phyloP scores from a whole-genome alignment of 139 green algal species.

The Chlorella sp. region DNA sequence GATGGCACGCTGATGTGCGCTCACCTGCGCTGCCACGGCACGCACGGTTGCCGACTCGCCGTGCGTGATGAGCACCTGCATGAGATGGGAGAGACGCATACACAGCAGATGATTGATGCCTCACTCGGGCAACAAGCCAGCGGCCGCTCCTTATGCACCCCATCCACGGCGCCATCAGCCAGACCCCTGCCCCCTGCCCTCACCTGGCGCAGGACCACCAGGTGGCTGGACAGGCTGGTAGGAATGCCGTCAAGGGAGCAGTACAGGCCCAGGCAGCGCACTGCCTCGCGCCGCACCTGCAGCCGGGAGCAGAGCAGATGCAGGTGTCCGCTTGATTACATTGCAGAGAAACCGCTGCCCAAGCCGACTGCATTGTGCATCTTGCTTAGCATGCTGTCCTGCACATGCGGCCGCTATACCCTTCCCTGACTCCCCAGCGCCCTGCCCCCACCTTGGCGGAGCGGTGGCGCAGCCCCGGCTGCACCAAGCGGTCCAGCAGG shows the following conservation, averaged over 20 bases:
- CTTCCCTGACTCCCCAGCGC: not conserved
- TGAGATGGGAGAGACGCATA: too few species aligned
- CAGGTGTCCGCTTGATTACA: too few species aligned
- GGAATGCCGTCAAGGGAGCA: conserved; percentile 47
- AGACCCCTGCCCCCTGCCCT: too few species aligned
- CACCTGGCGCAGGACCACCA: conserved; percentile 21
- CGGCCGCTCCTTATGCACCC: too few species aligned
- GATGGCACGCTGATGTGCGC: not conserved
- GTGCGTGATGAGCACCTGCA: not conserved
- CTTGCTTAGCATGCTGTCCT: not conserved
- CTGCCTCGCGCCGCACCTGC: conserved; percentile 43
- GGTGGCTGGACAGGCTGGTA: not conserved
- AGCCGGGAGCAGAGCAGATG: too few species aligned
- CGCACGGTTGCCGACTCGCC: conserved; percentile 21
- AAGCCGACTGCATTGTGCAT: too few species aligned
- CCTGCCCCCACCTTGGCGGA: conserved; percentile 16
- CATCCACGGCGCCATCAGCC: too few species aligned
- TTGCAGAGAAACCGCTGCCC: too few species aligned
- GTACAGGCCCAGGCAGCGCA: conserved; percentile 58
- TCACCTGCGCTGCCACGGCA: conserved; percentile 18
- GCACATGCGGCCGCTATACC: not conserved
- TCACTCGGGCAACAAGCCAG: too few species aligned
- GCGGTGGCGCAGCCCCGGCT: conserved; percentile 39
- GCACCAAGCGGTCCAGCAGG: conserved; percentile 37
- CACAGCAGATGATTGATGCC: too few species aligned